Conservation (phyloP, 2,329 filamentous ascomycete genomes). For the Orbilia javanica region DNA sequence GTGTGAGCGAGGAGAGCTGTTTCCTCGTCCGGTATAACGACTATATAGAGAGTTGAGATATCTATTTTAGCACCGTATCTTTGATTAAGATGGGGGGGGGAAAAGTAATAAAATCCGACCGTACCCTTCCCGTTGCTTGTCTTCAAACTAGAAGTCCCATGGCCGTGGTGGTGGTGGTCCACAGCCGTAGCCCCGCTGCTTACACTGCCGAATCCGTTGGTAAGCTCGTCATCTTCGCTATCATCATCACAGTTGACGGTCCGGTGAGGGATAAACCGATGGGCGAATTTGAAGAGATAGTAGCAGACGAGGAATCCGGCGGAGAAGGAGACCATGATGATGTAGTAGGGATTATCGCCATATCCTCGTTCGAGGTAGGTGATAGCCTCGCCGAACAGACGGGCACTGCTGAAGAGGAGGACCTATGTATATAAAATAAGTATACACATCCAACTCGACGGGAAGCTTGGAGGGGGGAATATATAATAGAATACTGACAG, state of each 20-base stretch:
- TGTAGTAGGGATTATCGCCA: constrained; percentile 75
- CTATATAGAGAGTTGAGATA: background rate
- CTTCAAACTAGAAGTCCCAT: background rate
- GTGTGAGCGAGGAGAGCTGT: constrained; percentile 36
- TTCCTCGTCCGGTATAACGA: constrained; percentile 43
- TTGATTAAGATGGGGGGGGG: too few species aligned
- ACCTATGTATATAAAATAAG: constrained; percentile 6
- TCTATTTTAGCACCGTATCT: background rate
- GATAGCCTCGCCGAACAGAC: constrained; percentile 49
- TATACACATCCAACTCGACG: background rate
- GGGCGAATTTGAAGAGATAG: constrained; percentile 77
- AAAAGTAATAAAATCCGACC: background rate
- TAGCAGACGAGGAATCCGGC: constrained; percentile 82
- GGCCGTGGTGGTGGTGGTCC: constrained; percentile 5
- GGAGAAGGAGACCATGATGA: constrained; percentile 78
- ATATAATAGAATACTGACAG: constrained; percentile 72
- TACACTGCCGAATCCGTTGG: constrained; percentile 32
- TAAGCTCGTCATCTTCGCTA: constrained; percentile 29
- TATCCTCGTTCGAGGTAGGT: constrained; percentile 63
- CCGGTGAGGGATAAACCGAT: constrained; percentile 80
- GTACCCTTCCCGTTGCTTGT: constrained; percentile 25
- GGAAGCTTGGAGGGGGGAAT: background rate
- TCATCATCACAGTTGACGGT: constrained; percentile 81
- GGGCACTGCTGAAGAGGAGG: constrained; percentile 48
- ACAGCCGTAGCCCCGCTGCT: constrained; percentile 30